Conservation (phyloP, 148 eudicot species). For the Fagopyrum homotropicum region DNA sequence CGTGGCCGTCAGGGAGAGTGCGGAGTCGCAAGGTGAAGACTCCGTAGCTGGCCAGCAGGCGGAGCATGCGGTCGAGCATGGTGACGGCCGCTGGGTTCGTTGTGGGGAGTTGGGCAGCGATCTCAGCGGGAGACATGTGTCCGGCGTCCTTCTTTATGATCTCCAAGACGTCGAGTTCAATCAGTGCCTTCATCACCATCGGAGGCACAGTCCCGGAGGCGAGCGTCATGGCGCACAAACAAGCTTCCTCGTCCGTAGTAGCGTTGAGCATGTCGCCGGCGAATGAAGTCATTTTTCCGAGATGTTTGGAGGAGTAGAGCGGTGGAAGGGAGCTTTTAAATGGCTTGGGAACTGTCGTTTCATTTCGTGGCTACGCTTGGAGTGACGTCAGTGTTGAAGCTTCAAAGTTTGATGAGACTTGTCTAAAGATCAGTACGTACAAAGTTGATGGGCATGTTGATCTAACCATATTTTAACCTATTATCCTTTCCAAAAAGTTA, state of each 20-base stretch:
- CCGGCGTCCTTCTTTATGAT: constrained; percentile 51
- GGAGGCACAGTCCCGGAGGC: constrained; percentile 80
- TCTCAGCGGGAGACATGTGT: constrained; percentile 48
- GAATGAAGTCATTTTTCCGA: constrained; percentile 29
- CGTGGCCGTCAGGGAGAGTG: background rate
- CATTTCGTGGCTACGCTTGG: too few relatives aligned
- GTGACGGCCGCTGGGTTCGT: constrained; percentile 57
- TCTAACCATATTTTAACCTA: too few relatives aligned
- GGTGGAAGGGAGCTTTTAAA: background rate
- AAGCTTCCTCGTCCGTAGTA: constrained; percentile 46
- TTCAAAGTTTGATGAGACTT: too few relatives aligned
- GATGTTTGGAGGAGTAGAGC: background rate
- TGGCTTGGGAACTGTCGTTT: background rate
- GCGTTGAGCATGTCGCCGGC: background rate
- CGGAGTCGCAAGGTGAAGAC: constrained; percentile 20
- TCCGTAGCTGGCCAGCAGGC: constrained; percentile 63
- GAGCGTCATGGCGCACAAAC: constrained; percentile 66
- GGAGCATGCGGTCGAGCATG: constrained; percentile 79
- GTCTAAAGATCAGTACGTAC: too few relatives aligned
- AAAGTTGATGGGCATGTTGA: too few relatives aligned
- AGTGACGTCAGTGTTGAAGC: too few relatives aligned
- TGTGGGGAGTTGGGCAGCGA: constrained; percentile 55
- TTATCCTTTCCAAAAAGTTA: too few relatives aligned
- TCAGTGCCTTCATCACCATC: constrained; percentile 70
- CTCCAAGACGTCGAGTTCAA: constrained; percentile 86